Evolutionary conservation across 805 yeast genomes (phyloP), one percentile per base, ranked within the genome.

Genomic region (Kazachstania psychrophila): DNA sequence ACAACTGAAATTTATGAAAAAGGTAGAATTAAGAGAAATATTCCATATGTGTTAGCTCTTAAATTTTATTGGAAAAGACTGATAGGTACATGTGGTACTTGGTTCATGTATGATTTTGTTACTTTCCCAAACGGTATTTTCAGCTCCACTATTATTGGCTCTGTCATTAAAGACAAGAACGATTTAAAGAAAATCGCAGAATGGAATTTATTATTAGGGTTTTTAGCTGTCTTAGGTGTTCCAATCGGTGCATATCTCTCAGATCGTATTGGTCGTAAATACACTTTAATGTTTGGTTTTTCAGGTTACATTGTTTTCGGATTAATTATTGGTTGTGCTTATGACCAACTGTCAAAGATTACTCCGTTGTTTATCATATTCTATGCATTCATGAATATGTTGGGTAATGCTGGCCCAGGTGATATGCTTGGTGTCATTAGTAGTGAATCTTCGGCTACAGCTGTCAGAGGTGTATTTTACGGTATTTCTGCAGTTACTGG

Each of bases 91-190:
- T 34, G 37, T 29, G 37, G 37, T 23, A 24, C 37, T n/a, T 34
- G 37, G 37, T 34, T 34, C n/a, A 34, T 34, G 37, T 34, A 28
- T 16, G 37, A 34, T 28, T 34, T 34, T 16, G 37, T 34, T 10
- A 34, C 37, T 6, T 34, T 34, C 18, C 37, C 37, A 5, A 34
- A 34, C 13, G 37, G 37, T 23, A 34, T 34, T 11, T 34, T 34
- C 28, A 26, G 31, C 11, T 28, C 37, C 6, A 28, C 33, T 8
- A 34, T 34, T 28, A 34, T 34, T 18, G 23, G 37, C 17, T 23
- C 37, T 17, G 37, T 34, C n/a, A 34, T 34, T 9, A 34, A 34
- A 23, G 37, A 34, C 19, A 29, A 28, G 13, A 34, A 22, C 8
- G 22, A 34, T 28, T 24, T 34, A 13, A 29, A 28, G 19, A 34